Evolutionary conservation across 1,284 basidiomycete genomes (phyloP).

Genomic region (Mycena sp.): DNA sequence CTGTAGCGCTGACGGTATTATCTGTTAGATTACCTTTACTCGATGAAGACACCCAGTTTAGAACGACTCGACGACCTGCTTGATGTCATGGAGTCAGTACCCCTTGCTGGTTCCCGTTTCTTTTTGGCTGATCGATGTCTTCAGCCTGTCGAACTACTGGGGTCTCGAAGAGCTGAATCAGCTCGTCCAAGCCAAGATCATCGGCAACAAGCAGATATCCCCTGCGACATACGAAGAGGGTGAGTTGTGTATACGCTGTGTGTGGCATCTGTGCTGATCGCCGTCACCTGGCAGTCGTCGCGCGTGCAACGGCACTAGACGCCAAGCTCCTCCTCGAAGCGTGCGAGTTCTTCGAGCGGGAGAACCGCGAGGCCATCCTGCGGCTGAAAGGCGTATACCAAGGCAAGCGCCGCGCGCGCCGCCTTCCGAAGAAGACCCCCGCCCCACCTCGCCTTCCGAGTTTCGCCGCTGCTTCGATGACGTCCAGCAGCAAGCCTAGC

Average conservation of each 20-base stretch:
- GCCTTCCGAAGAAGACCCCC: slow-evolving; percentile 34
- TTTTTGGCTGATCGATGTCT: slow-evolving; percentile 12
- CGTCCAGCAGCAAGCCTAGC: slow-evolving; percentile 7
- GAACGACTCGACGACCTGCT: slow-evolving; percentile 33
- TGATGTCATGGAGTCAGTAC: slow-evolving; percentile 36
- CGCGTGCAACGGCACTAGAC: slow-evolving; percentile 35
- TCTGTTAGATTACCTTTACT: slow-evolving; percentile 38
- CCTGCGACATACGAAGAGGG: slow-evolving; percentile 40
- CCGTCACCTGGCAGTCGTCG: slow-evolving; percentile 22
- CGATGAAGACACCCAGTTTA: slow-evolving; percentile 27
- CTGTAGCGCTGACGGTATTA: slow-evolving; percentile 15
- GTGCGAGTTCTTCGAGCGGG: slow-evolving; percentile 36
- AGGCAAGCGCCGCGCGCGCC: slow-evolving; percentile 32
- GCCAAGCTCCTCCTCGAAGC: slow-evolving; percentile 37
- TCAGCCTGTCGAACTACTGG: slow-evolving; percentile 39
- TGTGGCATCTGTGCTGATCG: background rate
- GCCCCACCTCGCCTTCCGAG: background rate
- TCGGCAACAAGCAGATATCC: slow-evolving; percentile 37
- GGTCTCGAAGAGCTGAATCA: slow-evolving; percentile 34
- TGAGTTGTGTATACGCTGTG: background rate
- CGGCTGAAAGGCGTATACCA: slow-evolving; percentile 36
- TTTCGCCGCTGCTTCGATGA: background rate
- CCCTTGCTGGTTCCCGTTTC: background rate
- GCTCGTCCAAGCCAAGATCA: slow-evolving; percentile 36
- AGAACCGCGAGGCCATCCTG: slow-evolving; percentile 38